Base-by-base conservation (phyloP, 495 filamentous ascomycete genomes). In the Penicillium goetzii region DNA sequence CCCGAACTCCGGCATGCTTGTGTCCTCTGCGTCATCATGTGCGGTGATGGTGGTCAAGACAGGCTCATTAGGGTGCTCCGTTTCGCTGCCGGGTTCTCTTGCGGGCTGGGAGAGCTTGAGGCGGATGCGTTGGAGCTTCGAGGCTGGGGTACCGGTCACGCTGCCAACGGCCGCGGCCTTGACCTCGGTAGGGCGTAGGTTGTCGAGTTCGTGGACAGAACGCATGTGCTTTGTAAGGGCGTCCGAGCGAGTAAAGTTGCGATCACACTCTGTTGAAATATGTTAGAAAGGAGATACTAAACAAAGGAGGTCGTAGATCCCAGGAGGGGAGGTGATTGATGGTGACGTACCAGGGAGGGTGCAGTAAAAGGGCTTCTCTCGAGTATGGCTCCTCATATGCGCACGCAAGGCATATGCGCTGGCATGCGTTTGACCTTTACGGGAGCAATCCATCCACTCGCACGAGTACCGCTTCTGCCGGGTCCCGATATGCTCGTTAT, bases 331-430 rank as follows among this genome's bases (percentile, higher is more conserved):
- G 9, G 25, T n/a, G n/a, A 15, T 11, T 7, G 55, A 19, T 2
- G 32, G 30, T 28, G 30, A 64, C 80, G 60, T 84, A 97, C 95
- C 95, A 43, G 95, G 95, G 25, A 99, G 76, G 15, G 89, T 89
- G 76, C 95, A 99, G 75, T 96, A 98, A 69, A 98, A 99, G 0
- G 95, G 95, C 76, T 99, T 99, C 80, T 99, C 96, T 74, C 93
- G 86, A 1, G 95, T 99, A 78, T 99, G 95, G 71, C 92, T 97
- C 72, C 95, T 78, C 93, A 98, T 97, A 76, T 99, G 95, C 26
- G 96, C 95, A 71, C 92, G 90, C 63, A 99, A 79, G 15, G 95
- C 95, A 78, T 99, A 99, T 12, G 91, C 96, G 68, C 92, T 96
- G 6, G 94, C 93, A 78, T 99, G 95, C 17, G 90, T 86, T 77